phyloP scores from a whole-genome alignment of 352 stramenopile species.

The Phytophthora lateralis region DNA sequence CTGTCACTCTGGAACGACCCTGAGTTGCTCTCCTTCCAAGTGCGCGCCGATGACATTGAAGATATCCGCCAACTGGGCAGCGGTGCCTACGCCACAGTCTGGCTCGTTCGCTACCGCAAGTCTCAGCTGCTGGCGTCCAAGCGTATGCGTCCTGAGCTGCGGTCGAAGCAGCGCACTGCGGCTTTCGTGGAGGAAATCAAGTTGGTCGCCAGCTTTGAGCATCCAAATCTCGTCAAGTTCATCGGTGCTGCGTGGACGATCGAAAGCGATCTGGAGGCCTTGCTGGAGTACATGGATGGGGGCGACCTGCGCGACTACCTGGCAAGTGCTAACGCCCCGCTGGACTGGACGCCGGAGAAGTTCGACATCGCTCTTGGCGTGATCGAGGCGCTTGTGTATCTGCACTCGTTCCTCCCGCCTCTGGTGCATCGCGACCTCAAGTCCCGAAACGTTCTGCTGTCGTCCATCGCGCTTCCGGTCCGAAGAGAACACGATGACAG shows the following conservation, averaged over 20 bases:
- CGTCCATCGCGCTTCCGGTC: constrained; percentile 25
- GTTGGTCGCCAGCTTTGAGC: constrained; percentile 42
- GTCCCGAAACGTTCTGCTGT: constrained; percentile 55
- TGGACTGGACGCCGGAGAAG: constrained; percentile 24
- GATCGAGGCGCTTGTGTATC: constrained; percentile 43
- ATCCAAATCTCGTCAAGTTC: constrained; percentile 46
- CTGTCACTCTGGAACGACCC: constrained; percentile 27
- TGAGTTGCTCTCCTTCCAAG: constrained; percentile 25
- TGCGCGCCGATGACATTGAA: constrained; percentile 30
- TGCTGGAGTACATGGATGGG: constrained; percentile 48
- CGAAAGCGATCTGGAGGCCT: constrained; percentile 39
- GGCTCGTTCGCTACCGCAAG: constrained; percentile 26
- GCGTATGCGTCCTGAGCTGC: constrained; percentile 20
- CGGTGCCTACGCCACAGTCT: constrained; percentile 34
- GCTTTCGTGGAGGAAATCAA: constrained; percentile 44
- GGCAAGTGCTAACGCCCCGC: neutral
- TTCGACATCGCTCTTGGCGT: constrained; percentile 44
- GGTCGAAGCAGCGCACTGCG: constrained; percentile 29
- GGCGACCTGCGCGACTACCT: constrained; percentile 39
- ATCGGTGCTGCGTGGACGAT: constrained; percentile 46
- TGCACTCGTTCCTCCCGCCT: constrained; percentile 40
- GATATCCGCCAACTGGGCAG: constrained; percentile 29
- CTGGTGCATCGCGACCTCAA: constrained; percentile 67
- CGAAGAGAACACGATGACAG: constrained; percentile 36
- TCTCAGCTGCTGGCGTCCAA: constrained; percentile 36